These are phyloP conservation scores for Podospora didyma DNA, from an alignment of 495 filamentous ascomycete species.

Conservation along the genomic window DNA sequence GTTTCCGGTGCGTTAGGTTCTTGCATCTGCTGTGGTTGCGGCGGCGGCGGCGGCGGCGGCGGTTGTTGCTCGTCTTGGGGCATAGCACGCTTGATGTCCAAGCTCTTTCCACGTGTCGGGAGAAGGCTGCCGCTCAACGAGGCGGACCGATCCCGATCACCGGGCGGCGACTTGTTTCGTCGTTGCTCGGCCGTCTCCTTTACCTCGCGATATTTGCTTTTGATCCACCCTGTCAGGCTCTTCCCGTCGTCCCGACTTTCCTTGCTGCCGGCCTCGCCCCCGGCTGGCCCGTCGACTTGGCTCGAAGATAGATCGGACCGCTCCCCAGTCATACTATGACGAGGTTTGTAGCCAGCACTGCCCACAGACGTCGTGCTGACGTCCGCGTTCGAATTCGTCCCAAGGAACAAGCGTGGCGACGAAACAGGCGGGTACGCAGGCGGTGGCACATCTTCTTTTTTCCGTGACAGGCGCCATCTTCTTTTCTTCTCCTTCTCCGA, in stretches of 20 bases:
- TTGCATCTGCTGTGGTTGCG: neutral
- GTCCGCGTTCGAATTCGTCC: slow-evolving; percentile 60
- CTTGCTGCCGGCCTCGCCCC: slow-evolving; percentile 39
- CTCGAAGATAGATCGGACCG: slow-evolving; percentile 36
- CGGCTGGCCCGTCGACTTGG: slow-evolving; percentile 35
- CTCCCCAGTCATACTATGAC: slow-evolving; percentile 56
- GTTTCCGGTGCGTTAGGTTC: neutral
- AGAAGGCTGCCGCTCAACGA: slow-evolving; percentile 22
- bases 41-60: neutral
- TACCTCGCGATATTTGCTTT: slow-evolving; percentile 75
- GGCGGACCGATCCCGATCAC: slow-evolving; percentile 29
- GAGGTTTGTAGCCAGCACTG: slow-evolving; percentile 47
- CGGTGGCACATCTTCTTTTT: slow-evolving; percentile 43
- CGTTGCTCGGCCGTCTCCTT: slow-evolving; percentile 64
- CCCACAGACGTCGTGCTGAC: slow-evolving; percentile 66
- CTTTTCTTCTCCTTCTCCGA: slow-evolving; percentile 63
- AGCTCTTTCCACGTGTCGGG: slow-evolving; percentile 36
- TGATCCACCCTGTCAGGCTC: slow-evolving; percentile 79
- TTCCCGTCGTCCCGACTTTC: slow-evolving; percentile 54
- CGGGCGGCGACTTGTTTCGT: slow-evolving; percentile 44
- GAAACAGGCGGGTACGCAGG: slow-evolving; percentile 31
- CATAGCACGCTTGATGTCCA: slow-evolving; percentile 34
- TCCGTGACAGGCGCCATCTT: slow-evolving; percentile 73
- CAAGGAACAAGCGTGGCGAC: slow-evolving; percentile 48
- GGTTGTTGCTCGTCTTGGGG: slow-evolving; percentile 27